Conservation (phyloP, 2,329 filamentous ascomycete species). For the Teratosphaeria zuluensis region DNA sequence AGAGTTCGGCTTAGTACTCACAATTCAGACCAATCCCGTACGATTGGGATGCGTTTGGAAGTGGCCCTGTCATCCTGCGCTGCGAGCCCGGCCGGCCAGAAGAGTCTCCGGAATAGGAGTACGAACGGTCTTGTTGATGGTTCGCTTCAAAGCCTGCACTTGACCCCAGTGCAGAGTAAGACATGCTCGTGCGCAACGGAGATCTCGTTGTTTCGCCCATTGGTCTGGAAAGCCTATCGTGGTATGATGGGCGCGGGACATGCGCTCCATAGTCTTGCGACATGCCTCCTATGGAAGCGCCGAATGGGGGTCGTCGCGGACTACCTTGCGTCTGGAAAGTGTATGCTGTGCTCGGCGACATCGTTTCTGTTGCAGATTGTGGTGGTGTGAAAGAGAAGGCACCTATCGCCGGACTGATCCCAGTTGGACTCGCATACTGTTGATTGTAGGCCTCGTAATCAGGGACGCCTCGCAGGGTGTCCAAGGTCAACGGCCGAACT, state of each 20-base stretch:
- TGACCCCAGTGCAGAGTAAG: slow-evolving; percentile 26
- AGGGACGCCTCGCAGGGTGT: slow-evolving; percentile 54
- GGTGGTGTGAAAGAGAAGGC: slow-evolving; percentile 52
- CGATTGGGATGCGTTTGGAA: slow-evolving; percentile 8
- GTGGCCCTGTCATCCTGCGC: slow-evolving; percentile 13
- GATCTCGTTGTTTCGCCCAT: slow-evolving; percentile 35
- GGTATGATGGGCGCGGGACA: slow-evolving; percentile 34
- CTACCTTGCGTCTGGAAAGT: slow-evolving; percentile 21
- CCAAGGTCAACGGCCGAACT: slow-evolving; percentile 59
- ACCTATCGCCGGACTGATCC: slow-evolving; percentile 58
- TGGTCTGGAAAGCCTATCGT: slow-evolving; percentile 33
- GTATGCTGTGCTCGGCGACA: slow-evolving; percentile 37
- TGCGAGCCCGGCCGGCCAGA: slow-evolving; percentile 13
- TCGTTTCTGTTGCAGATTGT: slow-evolving; percentile 38
- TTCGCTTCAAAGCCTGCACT: not conserved
- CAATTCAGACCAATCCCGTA: slow-evolving; percentile 26
- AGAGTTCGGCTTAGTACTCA: slow-evolving; percentile 11
- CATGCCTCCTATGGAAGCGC: slow-evolving; percentile 1
- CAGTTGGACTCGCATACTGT: slow-evolving; percentile 49
- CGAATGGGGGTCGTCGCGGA: slow-evolving; percentile 13
- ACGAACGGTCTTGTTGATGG: slow-evolving; percentile 13
- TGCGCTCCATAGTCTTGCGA: slow-evolving; percentile 10
- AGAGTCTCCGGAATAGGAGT: slow-evolving; percentile 19
- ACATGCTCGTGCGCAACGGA: slow-evolving; percentile 38
- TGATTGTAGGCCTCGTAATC: slow-evolving; percentile 58